A percentile compares a stretch with the other conserved stretches of the same genome.
Evolutionary conservation across 805 yeast species (phyloP).

Genomic region (Kregervanrija fluxuum): DNA sequence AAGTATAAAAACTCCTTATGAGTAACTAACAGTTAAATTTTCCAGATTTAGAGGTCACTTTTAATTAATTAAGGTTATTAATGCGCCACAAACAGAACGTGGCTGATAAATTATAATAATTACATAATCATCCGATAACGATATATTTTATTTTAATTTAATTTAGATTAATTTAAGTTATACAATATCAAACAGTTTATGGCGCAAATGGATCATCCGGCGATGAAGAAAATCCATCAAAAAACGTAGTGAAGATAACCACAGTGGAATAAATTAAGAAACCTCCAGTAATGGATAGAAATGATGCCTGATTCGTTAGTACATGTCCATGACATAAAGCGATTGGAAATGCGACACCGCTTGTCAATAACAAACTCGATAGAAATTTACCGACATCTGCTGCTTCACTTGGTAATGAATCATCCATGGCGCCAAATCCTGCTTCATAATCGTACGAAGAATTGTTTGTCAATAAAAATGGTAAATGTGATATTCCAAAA

Average conservation of each 20-base stretch:
- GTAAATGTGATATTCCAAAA: constrained; percentile 65
- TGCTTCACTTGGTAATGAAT: constrained; percentile 37
- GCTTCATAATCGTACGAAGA: constrained; percentile 41
- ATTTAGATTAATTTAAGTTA: no score
- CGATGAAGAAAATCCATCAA: constrained; percentile 44
- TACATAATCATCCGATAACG: no score
- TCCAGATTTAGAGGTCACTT: no score
- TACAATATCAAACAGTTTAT: no score
- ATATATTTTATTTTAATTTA: no score
- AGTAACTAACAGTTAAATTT: no score
- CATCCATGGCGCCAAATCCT: constrained; percentile 44
- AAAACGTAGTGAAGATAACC: constrained; percentile 72
- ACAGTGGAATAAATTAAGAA: constrained; percentile 74
- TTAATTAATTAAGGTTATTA: no score
- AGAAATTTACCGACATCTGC: constrained; percentile 74
- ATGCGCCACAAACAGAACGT: no score
- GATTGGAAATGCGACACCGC: constrained; percentile 71
- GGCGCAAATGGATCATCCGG: constrained; percentile 27
- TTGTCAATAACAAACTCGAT: constrained; percentile 68
- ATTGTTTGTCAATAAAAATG: constrained; percentile 51
- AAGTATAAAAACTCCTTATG: no score
- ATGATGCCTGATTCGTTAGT: constrained; percentile 61
- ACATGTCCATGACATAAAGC: constrained; percentile 70
- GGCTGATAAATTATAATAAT: no score
- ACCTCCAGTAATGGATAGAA: constrained; percentile 83